These are phyloP conservation scores for Auricularia heimuer DNA, from an alignment of 768 basidiomycete species.

Conservation along the genomic window DNA sequence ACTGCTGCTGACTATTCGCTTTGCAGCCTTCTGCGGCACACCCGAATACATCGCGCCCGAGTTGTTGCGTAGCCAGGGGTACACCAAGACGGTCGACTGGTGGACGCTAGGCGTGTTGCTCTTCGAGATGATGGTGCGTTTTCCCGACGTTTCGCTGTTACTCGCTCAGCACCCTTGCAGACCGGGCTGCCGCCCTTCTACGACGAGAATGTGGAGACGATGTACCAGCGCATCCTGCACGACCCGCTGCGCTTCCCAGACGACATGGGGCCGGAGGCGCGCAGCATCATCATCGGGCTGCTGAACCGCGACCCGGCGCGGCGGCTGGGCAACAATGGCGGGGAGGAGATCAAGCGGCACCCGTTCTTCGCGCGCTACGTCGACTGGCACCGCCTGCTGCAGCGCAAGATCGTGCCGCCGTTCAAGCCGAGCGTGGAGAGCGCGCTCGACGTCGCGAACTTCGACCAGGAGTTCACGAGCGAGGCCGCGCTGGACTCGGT, in stretches of 20 bases:
- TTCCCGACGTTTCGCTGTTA: conserved; percentile 12
- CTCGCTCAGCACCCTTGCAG: conserved; percentile 27
- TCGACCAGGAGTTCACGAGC: conserved; percentile 95
- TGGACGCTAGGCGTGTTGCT: conserved; percentile 95
- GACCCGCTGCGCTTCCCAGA: conserved; percentile 89
- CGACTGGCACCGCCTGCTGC: conserved; percentile 78
- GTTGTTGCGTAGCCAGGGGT: conserved; percentile 90
- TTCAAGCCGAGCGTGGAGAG: conserved; percentile 97
- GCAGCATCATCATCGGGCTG: conserved; percentile 79
- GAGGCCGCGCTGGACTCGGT: conserved; percentile 94
- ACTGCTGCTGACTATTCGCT: background rate
- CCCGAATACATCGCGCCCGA: conserved; percentile 99
- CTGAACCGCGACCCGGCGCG: conserved; percentile 80
- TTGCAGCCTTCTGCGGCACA: conserved; percentile 88
- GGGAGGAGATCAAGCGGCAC: conserved; percentile 92
- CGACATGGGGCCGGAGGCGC: conserved; percentile 81
- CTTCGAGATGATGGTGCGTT: conserved; percentile 86
- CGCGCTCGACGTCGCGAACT: conserved; percentile 91
- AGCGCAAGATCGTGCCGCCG: conserved; percentile 93
- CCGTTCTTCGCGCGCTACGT: conserved; percentile 92
- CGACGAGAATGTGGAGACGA: conserved; percentile 96
- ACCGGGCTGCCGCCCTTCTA: conserved; percentile 97
- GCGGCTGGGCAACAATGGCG: conserved; percentile 85
- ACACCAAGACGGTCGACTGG: conserved; percentile 98
- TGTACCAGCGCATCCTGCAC: conserved; percentile 91